Conservation (phyloP, 805 yeast genomes). For the Nakazawaea molendinolei region DNA sequence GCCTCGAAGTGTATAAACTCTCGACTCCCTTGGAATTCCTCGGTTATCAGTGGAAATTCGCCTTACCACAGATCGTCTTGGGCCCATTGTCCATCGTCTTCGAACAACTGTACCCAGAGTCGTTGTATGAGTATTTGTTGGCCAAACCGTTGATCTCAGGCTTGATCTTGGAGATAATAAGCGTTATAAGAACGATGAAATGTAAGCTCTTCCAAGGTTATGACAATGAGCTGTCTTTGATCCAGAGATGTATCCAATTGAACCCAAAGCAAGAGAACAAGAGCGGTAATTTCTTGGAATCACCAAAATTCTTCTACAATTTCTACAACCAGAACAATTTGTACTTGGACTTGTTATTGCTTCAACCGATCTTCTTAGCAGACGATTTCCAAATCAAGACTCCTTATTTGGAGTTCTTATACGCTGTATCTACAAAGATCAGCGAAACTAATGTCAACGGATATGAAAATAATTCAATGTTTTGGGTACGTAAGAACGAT, state of each 20-base stretch:
- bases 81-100: conserved; percentile 71
- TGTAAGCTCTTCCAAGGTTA: conserved; percentile 63
- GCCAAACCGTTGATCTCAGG: conserved; percentile 86
- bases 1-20: conserved; percentile 42
- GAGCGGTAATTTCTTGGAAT: conserved; percentile 30
- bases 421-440: conserved; percentile 68
- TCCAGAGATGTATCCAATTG: conserved; percentile 43
- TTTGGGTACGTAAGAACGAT: conserved; percentile 25
- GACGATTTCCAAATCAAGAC: conserved; percentile 83
- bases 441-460: conserved; percentile 39
- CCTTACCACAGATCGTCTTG: conserved; percentile 71
- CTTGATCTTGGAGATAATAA: conserved; percentile 63
- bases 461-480: conserved; percentile 23
- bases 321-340: conserved; percentile 51
- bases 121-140: conserved; percentile 58
- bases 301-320: conserved; percentile 61
- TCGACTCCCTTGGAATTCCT: conserved; percentile 49
- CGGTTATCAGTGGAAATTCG: conserved; percentile 80
- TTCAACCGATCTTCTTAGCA: conserved; percentile 86
- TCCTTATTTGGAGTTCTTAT: conserved; percentile 84
- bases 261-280: conserved; percentile 28
- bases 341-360: conserved; percentile 66
- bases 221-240: conserved; percentile 57
- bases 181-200: conserved; percentile 72
- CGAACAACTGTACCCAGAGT: conserved; percentile 59